Conservation (phyloP, 2,329 filamentous ascomycete species). For the Colletotrichum liaoningense region DNA sequence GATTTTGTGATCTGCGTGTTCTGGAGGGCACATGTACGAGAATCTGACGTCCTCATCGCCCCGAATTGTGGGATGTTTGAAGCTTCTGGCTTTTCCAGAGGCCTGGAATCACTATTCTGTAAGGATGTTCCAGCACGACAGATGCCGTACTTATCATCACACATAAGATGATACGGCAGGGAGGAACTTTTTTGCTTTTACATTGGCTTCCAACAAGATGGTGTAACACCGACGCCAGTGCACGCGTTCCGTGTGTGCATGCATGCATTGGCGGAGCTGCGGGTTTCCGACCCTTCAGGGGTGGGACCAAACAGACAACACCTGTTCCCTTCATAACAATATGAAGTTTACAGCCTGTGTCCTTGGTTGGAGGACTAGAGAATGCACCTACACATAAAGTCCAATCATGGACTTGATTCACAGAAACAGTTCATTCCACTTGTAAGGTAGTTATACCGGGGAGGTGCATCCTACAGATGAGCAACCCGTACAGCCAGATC, state of each 20-base stretch:
- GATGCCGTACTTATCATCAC: neutral
- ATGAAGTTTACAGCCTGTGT: neutral
- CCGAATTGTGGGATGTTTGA: too few species aligned
- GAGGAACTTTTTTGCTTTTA: neutral
- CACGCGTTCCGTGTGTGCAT: slow-evolving; percentile 14
- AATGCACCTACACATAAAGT: neutral
- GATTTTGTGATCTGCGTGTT: neutral
- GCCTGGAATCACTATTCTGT: neutral
- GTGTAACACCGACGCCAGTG: neutral
- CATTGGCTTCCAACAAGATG: neutral
- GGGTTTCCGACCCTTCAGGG: slow-evolving; percentile 3
- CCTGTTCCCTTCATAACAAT: neutral
- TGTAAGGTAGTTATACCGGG: neutral
- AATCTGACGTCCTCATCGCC: too few species aligned
- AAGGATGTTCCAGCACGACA: neutral
- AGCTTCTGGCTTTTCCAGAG: neutral
- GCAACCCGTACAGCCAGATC: neutral
- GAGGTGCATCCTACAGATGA: neutral
- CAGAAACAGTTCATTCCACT: neutral
- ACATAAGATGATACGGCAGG: neutral
- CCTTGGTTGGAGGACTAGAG: neutral
- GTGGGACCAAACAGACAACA: neutral
- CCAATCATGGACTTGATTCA: neutral
- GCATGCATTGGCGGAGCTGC: slow-evolving; percentile 27
- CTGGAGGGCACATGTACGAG: neutral